These are phyloP conservation scores for Rostrohypoxylon terebratum DNA, from an alignment of 495 filamentous ascomycete genomes.

Conservation along the genomic window DNA sequence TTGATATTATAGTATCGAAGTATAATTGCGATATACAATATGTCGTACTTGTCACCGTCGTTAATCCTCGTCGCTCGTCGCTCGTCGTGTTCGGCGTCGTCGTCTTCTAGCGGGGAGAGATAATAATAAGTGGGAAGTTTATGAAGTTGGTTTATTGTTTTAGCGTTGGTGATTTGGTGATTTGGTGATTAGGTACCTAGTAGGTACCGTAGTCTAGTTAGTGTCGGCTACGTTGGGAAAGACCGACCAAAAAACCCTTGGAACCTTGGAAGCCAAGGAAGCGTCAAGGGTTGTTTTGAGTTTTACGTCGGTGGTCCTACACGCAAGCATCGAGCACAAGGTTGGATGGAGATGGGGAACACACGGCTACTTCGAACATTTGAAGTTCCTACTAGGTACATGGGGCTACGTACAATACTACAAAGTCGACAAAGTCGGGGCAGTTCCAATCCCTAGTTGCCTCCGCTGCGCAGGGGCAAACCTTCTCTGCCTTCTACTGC, in stretches of 20 bases:
- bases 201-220: background rate
- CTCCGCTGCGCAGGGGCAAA: slow-evolving; percentile 1
- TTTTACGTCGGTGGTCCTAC: slow-evolving; percentile 21
- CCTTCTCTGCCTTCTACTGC: background rate
- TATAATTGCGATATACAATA: slow-evolving; percentile 13
- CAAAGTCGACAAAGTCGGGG: slow-evolving; percentile 5
- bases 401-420: slow-evolving; percentile 9
- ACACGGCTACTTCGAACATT: background rate
- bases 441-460: slow-evolving; percentile 12
- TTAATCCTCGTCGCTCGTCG: slow-evolving; percentile 8
- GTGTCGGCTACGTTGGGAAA: slow-evolving; percentile 4
- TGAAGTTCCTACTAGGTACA: background rate
- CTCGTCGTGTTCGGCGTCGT: slow-evolving; percentile 10
- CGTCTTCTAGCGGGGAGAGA: slow-evolving; percentile 2
- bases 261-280: background rate
- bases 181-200: background rate
- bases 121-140: slow-evolving; percentile 3
- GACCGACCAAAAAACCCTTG: background rate
- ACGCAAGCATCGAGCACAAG: background rate
- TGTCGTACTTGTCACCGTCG: background rate
- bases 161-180: slow-evolving; percentile 2
- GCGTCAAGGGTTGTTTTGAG: slow-evolving; percentile 18
- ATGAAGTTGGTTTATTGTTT: slow-evolving; percentile 10
- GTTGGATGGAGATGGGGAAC: background rate
- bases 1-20: slow-evolving; percentile 3